A percentile compares a stretch with the other conserved stretches of the same genome.
Evolutionary conservation across 2,329 filamentous ascomycete species (phyloP).

Genomic region (Aspergillus costaricaensis): DNA sequence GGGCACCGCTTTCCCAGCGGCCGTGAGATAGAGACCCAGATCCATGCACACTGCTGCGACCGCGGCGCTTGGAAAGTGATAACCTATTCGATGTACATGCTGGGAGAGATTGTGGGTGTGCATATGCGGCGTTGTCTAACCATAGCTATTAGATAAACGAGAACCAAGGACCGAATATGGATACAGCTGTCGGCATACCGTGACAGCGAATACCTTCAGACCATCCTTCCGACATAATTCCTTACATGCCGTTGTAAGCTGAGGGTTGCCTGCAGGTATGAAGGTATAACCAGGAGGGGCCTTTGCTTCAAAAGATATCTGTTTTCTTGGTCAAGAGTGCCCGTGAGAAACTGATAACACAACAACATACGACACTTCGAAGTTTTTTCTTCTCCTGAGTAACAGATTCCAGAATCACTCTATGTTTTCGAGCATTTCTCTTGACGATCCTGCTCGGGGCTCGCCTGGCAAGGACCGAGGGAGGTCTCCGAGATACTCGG

Average conservation of each 20-base stretch:
- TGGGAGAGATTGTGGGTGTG: conserved; percentile 57
- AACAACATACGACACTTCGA: conserved; percentile 50
- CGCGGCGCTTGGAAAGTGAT: conserved; percentile 63
- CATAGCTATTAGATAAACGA: conserved; percentile 19
- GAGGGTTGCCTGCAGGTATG: conserved; percentile 61
- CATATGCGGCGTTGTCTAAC: conserved; percentile 52
- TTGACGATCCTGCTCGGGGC: conserved; percentile 35
- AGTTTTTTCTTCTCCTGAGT: conserved; percentile 63
- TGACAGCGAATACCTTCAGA: conserved; percentile 59
- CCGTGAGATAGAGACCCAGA: conserved; percentile 48
- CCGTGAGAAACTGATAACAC: conserved; percentile 8
- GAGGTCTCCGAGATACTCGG: conserved; percentile 37
- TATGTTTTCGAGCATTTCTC: conserved; percentile 50
- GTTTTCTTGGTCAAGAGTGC: conserved; percentile 36
- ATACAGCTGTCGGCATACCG: conserved; percentile 49
- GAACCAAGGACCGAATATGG: conserved; percentile 1
- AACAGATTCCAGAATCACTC: conserved; percentile 60
- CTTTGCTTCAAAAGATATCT: conserved; percentile 59
- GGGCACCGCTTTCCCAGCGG: conserved; percentile 50
- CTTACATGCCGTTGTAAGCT: conserved; percentile 61
- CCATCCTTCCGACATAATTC: conserved; percentile 59
- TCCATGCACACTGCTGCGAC: conserved; percentile 59
- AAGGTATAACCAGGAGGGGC: conserved; percentile 63
- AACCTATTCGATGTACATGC: conserved; percentile 63
- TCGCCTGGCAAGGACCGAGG: conserved; percentile 37